Evolutionary conservation across 306 rosid genomes (phyloP), one percentile per base, ranked within the genome.

Genomic region (Glycyrrhiza uralensis): DNA sequence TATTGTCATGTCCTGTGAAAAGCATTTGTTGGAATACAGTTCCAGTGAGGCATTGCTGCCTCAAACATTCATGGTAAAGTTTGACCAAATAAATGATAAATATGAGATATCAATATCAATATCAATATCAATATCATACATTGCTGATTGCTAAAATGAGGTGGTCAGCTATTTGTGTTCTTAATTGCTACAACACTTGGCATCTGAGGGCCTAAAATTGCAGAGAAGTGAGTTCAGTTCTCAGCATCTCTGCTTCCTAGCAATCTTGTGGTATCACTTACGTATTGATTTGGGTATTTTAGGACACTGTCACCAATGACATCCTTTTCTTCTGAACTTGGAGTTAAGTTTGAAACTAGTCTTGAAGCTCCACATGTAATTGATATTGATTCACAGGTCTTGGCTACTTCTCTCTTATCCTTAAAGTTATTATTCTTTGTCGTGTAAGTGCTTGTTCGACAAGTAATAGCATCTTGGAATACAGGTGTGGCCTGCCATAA

Each of bases 311-410:
- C 98, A 56, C 98, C 98, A 46, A 80, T 93, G 96, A 58, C 69
- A 77, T 89, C 97, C 35, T 93, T 93, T 80, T 84, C 98, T 77
- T 91, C 97, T 33, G 98, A 93, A 85, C 98, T 93, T 50, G 98
- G 97, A 72, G 84, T 86, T 80, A 88, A 85, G 74, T 93, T 93
- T 79, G 96, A 86, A 78, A 87, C 89, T 79, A 81, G 82, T 80
- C 88, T 93, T 45, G 97, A 93, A 86, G 97, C 98, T 76, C 94
- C 98, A 38, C 98, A 93, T 77, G 96, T 93, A 35, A 86, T 93
- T 85, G 94, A 87, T 81, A 80, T 85, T 81, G 87, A 87, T 57
- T 81, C 96, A 41, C 98, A 93, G 94, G 98, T 89, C 52, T 50
- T 50, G 7, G 9, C 58, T 57, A 7, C 26, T 45, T 51, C 55